Conservation (phyloP, 2,329 filamentous ascomycete genomes). For the Allantophomopsis lycopodina region DNA sequence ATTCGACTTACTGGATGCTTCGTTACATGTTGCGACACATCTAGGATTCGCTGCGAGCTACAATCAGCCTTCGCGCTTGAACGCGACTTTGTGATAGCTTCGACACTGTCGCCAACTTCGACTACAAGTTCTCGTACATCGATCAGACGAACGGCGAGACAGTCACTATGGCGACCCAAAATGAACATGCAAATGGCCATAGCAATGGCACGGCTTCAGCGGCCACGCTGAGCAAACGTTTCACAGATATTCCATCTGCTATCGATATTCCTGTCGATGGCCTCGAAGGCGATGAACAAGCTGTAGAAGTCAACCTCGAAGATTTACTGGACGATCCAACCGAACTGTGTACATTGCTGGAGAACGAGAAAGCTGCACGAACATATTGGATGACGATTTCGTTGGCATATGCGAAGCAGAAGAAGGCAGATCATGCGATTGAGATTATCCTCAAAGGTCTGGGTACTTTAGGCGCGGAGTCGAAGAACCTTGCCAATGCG, state of each 20-base stretch:
- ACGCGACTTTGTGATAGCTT: not conserved
- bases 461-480: constrained; percentile 40
- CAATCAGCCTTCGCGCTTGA: not conserved
- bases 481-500: constrained; percentile 23
- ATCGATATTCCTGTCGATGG: constrained; percentile 54
- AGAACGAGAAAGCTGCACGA: constrained; percentile 84
- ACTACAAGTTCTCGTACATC: constrained; percentile 3
- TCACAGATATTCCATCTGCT: constrained; percentile 48
- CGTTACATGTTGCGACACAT: not conserved
- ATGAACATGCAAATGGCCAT: not conserved
- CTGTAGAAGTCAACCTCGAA: constrained; percentile 85
- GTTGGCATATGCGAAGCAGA: constrained; percentile 90
- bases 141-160: constrained; percentile 2
- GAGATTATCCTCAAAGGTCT: constrained; percentile 57
- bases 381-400: constrained; percentile 98
- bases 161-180: not conserved
- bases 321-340: constrained; percentile 87
- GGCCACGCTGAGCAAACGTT: constrained; percentile 27
- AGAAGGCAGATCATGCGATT: constrained; percentile 75
- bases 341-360: constrained; percentile 86
- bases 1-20: not conserved
- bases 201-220: constrained; percentile 7
- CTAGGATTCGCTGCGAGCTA: not conserved
- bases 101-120: not conserved
- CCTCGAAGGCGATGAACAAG: constrained; percentile 46